These are phyloP conservation scores for Pholiota conissans DNA, from an alignment of 768 basidiomycete species.

Conservation along the genomic window DNA sequence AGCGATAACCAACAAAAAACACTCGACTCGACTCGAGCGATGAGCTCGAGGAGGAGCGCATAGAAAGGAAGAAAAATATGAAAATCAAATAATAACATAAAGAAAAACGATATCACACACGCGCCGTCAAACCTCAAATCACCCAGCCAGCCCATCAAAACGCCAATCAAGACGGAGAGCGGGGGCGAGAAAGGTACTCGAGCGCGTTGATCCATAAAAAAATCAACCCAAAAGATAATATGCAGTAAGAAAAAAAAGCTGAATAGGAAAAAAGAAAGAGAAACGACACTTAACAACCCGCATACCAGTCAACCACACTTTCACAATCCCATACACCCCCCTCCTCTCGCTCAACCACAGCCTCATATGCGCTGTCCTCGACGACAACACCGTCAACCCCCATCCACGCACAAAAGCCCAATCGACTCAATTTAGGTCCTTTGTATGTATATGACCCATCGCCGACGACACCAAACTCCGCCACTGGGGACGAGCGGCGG, in stretches of 20 bases:
- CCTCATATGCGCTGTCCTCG: constrained; percentile 2
- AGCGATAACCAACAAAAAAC: too few species aligned
- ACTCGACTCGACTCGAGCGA: too few species aligned
- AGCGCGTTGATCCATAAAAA: not conserved
- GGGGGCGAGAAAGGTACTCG: not conserved
- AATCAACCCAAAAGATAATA: not conserved
- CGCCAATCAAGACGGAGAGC: constrained; percentile 9
- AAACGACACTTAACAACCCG: not conserved
- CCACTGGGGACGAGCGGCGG: too few species aligned
- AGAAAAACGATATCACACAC: not conserved
- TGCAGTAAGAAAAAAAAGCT: not conserved
- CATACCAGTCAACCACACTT: constrained; percentile 6
- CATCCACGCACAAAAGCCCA: constrained; percentile 6
- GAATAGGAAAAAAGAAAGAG: not conserved
- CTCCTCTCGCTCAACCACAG: not conserved
- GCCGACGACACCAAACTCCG: not conserved
- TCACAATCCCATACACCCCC: constrained; percentile 3
- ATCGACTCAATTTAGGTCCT: too few species aligned
- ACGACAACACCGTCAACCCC: not conserved
- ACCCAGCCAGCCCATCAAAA: constrained; percentile 4
- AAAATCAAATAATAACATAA: not conserved
- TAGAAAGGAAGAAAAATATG: not conserved
- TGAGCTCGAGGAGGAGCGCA: too few species aligned
- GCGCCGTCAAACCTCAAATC: not conserved
- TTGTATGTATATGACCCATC: too few species aligned